Evolutionary conservation across 768 basidiomycete genomes (phyloP).

Genomic region (Suillus clintonianus): DNA sequence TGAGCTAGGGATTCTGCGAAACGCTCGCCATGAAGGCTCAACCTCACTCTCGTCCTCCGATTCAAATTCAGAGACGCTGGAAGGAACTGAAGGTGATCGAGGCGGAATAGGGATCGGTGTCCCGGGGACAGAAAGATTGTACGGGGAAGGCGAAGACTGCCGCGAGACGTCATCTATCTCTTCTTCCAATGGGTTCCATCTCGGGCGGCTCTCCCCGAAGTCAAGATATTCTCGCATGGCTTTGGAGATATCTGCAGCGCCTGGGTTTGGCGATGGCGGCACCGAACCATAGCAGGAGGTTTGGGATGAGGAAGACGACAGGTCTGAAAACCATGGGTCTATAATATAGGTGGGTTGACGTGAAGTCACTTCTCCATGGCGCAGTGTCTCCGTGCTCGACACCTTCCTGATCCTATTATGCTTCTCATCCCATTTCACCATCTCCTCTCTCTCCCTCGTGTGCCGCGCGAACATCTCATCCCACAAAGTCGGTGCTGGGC

Average conservation of each 20-base stretch:
- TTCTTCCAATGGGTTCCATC: conserved; percentile 5
- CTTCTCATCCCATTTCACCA: conserved; percentile 53
- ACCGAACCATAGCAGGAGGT: conserved; percentile 17
- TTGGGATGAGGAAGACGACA: conserved; percentile 14
- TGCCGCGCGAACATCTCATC: conserved; percentile 64
- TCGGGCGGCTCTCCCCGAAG: conserved; percentile 8
- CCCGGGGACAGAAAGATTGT: conserved; percentile 22
- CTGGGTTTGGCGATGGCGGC: conserved; percentile 21
- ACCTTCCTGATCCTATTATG: conserved; percentile 31
- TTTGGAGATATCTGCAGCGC: conserved; percentile 8
- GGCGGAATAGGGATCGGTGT: conserved; percentile 17
- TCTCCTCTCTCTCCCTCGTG: conserved; percentile 55
- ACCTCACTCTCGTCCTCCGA: conserved; percentile 16
- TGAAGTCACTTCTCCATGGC: conserved; percentile 15
- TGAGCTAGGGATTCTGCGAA: not conserved
- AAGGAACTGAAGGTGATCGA: conserved; percentile 15
- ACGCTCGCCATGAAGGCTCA: not conserved
- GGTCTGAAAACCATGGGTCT: conserved; percentile 5
- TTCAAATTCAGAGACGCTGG: conserved; percentile 8
- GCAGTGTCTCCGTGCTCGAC: conserved; percentile 47
- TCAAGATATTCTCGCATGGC: conserved; percentile 10
- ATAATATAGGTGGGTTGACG: conserved; percentile 14
- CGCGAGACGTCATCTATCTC: not conserved
- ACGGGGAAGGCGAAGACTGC: conserved; percentile 18
- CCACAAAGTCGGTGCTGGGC: conserved; percentile 50